These are phyloP conservation scores for grape (Vitis vinifera) DNA, from an alignment of 164 flowering plant species.

Conservation along the genomic window DNA sequence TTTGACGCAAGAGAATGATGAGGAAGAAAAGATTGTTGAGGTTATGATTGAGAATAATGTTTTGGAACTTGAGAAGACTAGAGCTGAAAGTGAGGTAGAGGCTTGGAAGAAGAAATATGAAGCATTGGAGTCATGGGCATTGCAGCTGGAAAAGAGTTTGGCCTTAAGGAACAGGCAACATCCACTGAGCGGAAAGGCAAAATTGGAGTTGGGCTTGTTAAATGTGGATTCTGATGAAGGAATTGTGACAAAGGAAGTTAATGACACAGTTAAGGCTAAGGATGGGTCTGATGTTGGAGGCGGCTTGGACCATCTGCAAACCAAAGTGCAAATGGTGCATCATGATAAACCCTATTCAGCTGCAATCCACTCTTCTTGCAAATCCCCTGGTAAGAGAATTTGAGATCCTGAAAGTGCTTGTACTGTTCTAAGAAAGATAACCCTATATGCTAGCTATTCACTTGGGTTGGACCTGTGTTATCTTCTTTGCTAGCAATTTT, in stretches of 20 bases:
- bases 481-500: no score
- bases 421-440: background rate
- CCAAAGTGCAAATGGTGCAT: conserved; percentile 8
- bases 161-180: background rate
- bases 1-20: conserved; percentile 22
- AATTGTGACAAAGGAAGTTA: conserved; percentile 4
- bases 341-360: background rate
- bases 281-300: conserved; percentile 9
- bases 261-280: background rate
- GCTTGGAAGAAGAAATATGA: conserved; percentile 34
- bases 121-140: conserved; percentile 30
- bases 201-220: background rate
- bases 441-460: background rate
- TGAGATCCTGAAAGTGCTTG: conserved; percentile 17
- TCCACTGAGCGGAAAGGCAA: conserved; percentile 3
- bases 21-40: conserved; percentile 19
- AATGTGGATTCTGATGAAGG: background rate
- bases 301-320: background rate
- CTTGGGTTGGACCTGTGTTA: background rate
- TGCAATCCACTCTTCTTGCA: background rate
- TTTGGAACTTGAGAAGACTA: conserved; percentile 43
- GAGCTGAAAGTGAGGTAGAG: conserved; percentile 41
- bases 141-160: conserved; percentile 12
- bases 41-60: conserved; percentile 42
- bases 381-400: conserved; percentile 14